Conservation (phyloP, 495 filamentous ascomycete genomes). For the Sordaria brevicollis region DNA sequence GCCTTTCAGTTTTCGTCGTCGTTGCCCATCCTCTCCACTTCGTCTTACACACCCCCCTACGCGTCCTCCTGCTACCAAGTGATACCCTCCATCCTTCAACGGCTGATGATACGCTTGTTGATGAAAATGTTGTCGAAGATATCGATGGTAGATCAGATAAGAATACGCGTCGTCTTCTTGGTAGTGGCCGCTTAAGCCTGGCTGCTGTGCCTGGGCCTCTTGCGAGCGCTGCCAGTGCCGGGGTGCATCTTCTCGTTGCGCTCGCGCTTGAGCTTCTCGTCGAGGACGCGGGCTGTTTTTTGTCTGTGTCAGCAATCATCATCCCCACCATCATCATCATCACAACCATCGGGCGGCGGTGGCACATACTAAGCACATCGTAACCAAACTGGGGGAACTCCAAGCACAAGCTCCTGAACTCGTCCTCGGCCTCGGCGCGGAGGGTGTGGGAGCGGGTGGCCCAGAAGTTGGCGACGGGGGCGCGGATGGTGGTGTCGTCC, state of each 20-base stretch:
- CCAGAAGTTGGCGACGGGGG: constrained; percentile 86
- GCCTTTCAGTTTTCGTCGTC: neutral
- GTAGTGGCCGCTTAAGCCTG: neutral
- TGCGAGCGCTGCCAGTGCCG: constrained; percentile 34
- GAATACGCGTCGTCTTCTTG: neutral
- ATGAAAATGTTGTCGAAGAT: neutral
- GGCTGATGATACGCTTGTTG: too few relatives aligned
- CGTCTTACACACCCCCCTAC: neutral
- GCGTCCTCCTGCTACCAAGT: neutral
- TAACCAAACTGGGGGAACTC: constrained; percentile 86
- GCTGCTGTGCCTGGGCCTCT: constrained; percentile 40
- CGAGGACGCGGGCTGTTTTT: constrained; percentile 40
- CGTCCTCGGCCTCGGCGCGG: constrained; percentile 70
- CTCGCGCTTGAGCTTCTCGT: constrained; percentile 50
- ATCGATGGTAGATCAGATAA: neutral
- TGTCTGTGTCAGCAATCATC: neutral
- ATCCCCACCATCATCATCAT: neutral
- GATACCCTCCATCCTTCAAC: neutral
- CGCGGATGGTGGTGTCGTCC: constrained; percentile 64
- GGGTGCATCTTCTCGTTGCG: constrained; percentile 43
- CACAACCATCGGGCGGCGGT: too few relatives aligned
- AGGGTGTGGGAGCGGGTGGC: constrained; percentile 68
- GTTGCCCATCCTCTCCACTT: neutral
- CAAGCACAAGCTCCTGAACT: constrained; percentile 71
- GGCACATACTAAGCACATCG: constrained; percentile 60